phyloP scores from a whole-genome alignment of 805 yeast genomes.

The Candida montana region DNA sequence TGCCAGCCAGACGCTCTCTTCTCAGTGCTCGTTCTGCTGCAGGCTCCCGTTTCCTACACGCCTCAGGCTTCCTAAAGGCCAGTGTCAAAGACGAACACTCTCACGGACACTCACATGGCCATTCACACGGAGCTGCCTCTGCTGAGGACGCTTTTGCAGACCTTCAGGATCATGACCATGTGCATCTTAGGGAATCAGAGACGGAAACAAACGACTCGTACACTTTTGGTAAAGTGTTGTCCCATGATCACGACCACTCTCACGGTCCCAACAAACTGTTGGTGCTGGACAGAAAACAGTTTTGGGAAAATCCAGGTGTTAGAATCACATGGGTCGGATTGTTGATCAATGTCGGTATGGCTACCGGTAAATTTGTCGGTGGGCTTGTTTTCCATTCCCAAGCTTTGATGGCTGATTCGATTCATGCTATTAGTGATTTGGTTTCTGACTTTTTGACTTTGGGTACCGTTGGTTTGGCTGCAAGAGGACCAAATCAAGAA shows the following conservation, averaged over 20 bases:
- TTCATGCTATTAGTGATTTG: constrained; percentile 88
- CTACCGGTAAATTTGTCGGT: constrained; percentile 79
- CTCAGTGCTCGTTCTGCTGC: no score
- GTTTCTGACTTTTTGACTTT: constrained; percentile 85
- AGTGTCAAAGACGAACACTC: constrained; percentile 20
- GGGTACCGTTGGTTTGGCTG: constrained; percentile 77
- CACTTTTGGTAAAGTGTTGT: constrained; percentile 29
- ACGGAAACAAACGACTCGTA: constrained; percentile 36
- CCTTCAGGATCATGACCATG: constrained; percentile 31
- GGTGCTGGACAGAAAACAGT: constrained; percentile 37
- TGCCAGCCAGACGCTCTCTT: background rate
- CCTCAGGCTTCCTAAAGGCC: constrained; percentile 2
- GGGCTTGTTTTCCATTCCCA: constrained; percentile 93
- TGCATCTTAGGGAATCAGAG: constrained; percentile 38
- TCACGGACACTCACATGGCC: constrained; percentile 28
- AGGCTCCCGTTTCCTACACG: constrained; percentile 7
- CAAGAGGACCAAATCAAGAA: constrained; percentile 46
- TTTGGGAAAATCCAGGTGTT: constrained; percentile 73
- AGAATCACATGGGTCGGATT: constrained; percentile 91
- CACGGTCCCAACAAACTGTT: constrained; percentile 29
- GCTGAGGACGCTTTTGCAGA: constrained; percentile 7
- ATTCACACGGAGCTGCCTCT: constrained; percentile 20
- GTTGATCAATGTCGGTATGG: constrained; percentile 78
- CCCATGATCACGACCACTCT: constrained; percentile 32
- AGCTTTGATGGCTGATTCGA: constrained; percentile 89